These are phyloP conservation scores for Rutidosis leptorrhynchoides DNA, from an alignment of 129 eudicot genomes.

Conservation along the genomic window DNA sequence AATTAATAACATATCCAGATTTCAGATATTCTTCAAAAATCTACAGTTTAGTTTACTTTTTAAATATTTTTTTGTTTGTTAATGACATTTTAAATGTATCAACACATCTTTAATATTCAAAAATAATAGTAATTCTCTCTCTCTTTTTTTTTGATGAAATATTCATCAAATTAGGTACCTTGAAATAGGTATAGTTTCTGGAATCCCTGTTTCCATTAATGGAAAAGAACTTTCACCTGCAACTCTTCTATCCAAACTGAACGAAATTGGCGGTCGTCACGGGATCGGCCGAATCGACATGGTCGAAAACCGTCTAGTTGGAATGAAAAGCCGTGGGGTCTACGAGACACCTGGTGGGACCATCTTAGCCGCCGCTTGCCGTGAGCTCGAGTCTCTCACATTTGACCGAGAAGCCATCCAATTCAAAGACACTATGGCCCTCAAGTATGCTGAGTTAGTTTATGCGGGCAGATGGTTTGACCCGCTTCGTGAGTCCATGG, in stretches of 20 bases:
- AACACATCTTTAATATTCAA: too few species aligned
- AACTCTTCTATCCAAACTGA: constrained; percentile 65
- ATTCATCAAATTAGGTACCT: constrained; percentile 50
- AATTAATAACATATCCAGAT: too few species aligned
- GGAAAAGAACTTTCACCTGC: constrained; percentile 90
- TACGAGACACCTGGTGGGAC: constrained; percentile 99
- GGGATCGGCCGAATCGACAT: constrained; percentile 95
- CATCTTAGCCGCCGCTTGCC: constrained; percentile 70
- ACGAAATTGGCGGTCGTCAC: constrained; percentile 76
- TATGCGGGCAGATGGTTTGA: constrained; percentile 98
- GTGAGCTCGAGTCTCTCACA: constrained; percentile 92
- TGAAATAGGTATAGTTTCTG: constrained; percentile 78
- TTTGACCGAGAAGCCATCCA: constrained; percentile 93
- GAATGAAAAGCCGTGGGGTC: constrained; percentile 89
- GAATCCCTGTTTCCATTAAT: constrained; percentile 77
- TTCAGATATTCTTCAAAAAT: too few species aligned
- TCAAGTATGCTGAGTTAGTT: constrained; percentile 89
- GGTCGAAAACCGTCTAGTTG: constrained; percentile 89
- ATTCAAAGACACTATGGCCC: constrained; percentile 72
- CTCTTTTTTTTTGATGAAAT: too few species aligned
- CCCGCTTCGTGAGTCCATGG: constrained; percentile 91
- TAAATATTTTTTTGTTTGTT: too few species aligned
- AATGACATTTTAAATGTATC: too few species aligned
- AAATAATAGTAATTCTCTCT: too few species aligned
- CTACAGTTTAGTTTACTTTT: too few species aligned